Percentiles rank a stretch among this genome's conserved stretches.
phyloP scores from a whole-genome alignment of 768 basidiomycete genomes.

The Pleurotus giganteus region DNA sequence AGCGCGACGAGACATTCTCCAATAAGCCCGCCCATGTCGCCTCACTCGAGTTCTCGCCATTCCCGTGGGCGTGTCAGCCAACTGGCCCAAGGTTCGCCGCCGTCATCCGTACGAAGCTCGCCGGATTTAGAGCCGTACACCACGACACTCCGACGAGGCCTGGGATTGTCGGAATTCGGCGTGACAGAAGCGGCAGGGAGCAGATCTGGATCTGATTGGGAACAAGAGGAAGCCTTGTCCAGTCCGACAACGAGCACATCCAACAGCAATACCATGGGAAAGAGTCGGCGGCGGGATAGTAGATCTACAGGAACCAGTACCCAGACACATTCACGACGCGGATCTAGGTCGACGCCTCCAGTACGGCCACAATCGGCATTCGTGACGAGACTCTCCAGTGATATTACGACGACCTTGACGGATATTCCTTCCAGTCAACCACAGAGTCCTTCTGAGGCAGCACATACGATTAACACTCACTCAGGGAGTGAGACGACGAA shows the following conservation, averaged over 20 bases:
- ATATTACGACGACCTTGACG: neutral
- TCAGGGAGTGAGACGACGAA: conserved; percentile 4
- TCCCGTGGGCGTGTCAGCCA: conserved; percentile 1
- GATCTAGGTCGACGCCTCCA: neutral
- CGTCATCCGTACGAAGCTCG: neutral
- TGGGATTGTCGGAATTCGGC: conserved; percentile 3
- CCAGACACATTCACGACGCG: neutral
- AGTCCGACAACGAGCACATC: conserved; percentile 6
- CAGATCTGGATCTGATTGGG: neutral
- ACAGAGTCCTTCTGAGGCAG: conserved; percentile 3
- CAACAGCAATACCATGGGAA: neutral
- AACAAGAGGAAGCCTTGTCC: neutral
- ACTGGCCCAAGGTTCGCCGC: conserved; percentile 5
- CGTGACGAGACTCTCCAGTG: neutral
- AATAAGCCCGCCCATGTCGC: neutral
- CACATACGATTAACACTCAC: neutral
- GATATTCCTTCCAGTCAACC: neutral
- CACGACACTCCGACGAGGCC: neutral
- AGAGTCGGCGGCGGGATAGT: conserved; percentile 5
- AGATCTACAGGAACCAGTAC: conserved; percentile 1
- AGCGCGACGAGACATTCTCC: neutral
- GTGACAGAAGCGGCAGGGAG: neutral
- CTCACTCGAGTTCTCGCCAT: neutral
- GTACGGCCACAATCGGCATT: conserved; percentile 7
- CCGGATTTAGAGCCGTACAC: neutral